These are phyloP conservation scores for Dictyostelium brefeldianum DNA, from an alignment of 78 protist genomes.

Conservation along the genomic window DNA sequence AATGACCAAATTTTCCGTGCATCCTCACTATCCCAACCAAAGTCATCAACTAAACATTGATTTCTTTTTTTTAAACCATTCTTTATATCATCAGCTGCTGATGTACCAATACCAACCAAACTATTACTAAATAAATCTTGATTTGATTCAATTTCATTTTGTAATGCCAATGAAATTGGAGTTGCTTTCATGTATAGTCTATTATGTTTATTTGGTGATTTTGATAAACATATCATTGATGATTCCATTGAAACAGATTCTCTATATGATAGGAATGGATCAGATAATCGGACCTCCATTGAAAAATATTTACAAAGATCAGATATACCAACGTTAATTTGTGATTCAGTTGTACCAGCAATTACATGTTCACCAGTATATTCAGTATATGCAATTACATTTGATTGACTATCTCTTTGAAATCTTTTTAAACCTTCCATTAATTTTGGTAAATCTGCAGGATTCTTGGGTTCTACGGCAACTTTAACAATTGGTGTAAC, in stretches of 20 bases:
- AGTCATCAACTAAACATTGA: slow-evolving; percentile 86
- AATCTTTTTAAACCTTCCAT: slow-evolving; percentile 99
- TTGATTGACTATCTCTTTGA: slow-evolving; percentile 96
- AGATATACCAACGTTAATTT: no score
- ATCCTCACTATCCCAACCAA: slow-evolving; percentile 90
- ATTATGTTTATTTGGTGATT: background rate
- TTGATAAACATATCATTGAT: background rate
- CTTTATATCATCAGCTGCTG: slow-evolving; percentile 92
- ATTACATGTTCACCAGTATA: background rate
- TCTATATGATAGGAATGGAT: background rate
- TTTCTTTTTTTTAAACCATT: background rate
- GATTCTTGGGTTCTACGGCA: slow-evolving; percentile 98
- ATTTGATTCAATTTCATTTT: background rate
- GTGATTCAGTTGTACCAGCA: background rate
- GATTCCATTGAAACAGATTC: background rate
- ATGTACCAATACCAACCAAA: slow-evolving; percentile 90
- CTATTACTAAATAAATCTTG: background rate
- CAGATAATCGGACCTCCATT: background rate
- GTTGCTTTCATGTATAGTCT: background rate
- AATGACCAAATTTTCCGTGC: slow-evolving; percentile 98
- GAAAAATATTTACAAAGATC: background rate
- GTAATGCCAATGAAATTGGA: background rate
- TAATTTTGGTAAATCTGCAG: slow-evolving; percentile 97
- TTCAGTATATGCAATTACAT: slow-evolving; percentile 70
- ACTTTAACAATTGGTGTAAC: slow-evolving; percentile 99